Conservation (phyloP, 805 yeast species). For the Suhomyces sp. region DNA sequence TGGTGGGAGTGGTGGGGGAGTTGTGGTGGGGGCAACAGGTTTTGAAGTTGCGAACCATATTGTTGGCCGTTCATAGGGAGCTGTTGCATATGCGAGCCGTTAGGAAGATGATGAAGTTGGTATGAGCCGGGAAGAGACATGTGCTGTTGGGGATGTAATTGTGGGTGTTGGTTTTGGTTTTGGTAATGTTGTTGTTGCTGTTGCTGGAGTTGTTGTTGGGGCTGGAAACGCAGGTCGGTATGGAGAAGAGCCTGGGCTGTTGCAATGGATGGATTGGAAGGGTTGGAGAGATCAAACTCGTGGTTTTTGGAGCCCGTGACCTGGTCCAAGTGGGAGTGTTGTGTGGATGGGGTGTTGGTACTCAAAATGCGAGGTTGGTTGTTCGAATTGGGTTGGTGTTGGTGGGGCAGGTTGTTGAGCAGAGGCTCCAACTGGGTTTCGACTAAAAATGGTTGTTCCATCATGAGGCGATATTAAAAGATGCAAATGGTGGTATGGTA, state of each 20-base stretch:
- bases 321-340: constrained; percentile 4
- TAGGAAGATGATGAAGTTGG: constrained; percentile 13
- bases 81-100: constrained; percentile 18
- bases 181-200: constrained; percentile 11
- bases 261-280: constrained; percentile 10
- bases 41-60: constrained; percentile 5
- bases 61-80: constrained; percentile 11
- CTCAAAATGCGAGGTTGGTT: constrained; percentile 7
- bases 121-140: constrained; percentile 8
- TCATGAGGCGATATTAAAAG: constrained; percentile 1
- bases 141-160: constrained; percentile 20
- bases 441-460: constrained; percentile 17
- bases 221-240: constrained; percentile 10
- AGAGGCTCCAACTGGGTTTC: constrained; percentile 13
- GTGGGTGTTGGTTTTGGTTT: constrained; percentile 12
- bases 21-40: constrained; percentile 10
- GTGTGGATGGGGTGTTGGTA: constrained; percentile 2
- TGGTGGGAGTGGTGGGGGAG: constrained; percentile 4
- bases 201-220: constrained; percentile 9
- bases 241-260: constrained; percentile 14
- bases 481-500: constrained; percentile 2
- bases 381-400: constrained; percentile 6
- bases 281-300: constrained; percentile 10
- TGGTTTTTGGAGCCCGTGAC: background rate
- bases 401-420: constrained; percentile 9